Evolutionary conservation across 2,329 filamentous ascomycete genomes (phyloP), one percentile per base, ranked within the genome.

Genomic region (Neurospora sp.): DNA sequence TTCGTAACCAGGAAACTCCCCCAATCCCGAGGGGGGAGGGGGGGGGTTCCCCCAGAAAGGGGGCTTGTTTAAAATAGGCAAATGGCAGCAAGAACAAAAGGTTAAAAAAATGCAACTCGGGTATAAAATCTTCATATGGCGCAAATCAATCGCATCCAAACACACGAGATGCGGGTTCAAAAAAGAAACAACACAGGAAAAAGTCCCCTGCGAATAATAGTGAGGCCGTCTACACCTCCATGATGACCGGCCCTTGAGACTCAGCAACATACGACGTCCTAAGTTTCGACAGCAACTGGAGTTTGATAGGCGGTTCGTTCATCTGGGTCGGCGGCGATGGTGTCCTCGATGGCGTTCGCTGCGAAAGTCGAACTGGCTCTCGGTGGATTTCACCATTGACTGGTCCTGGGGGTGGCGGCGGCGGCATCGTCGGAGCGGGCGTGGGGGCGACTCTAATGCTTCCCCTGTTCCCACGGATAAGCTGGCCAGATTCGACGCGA

Each of bases 401-500:
- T 15, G 73, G 83, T 8, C 52, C 52, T 80, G 52, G 75, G 74
- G 67, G 79, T 71, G 11, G 75, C 74, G 46, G 80, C 80, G 41
- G 77, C 73, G 36, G 39, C 69, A 69, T 70, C 17, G 33, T 17
- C 33, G 67, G 57, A 76, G 83, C 85, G 57, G 81, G 79, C 65
- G 83, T 84, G 57, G 77, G 80, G 5, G 84, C 83, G 41, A 91
- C 78, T 67, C 88, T 86, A 67, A 92, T 86, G 76, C 89, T 92
- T 52, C 90, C 91, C 71, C 89, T 84, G 68, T 82, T 82, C 68
- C 89, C 86, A 75, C 91, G 88, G 38, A 92, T 84, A 28, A 92
- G 81, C 69, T 92, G 88, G 28, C 91, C 92, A 68, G 85, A 88
- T 75, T 96, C 92, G 68, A 96, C 91, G 70, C 91, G 89, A 77